These are phyloP conservation scores for Aspergillus thermomutatus DNA, from an alignment of 2,329 filamentous ascomycete genomes.

Conservation along the genomic window DNA sequence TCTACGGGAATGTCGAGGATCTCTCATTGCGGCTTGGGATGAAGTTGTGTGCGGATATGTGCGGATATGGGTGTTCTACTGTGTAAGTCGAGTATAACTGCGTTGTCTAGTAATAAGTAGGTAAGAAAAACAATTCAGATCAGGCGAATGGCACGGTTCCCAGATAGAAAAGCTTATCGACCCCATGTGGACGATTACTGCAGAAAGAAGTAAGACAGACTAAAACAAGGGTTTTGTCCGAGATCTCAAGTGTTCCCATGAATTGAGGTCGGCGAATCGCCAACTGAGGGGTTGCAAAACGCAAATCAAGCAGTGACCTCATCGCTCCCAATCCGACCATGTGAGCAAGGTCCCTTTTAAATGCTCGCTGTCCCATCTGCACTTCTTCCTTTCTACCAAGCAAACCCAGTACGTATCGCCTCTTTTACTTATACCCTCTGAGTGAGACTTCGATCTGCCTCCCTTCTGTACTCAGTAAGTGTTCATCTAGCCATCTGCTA, in stretches of 20 bases:
- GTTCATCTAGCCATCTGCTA: not conserved
- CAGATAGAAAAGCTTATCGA: not conserved
- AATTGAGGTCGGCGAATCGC: too few relatives aligned
- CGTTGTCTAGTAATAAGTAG: too few relatives aligned
- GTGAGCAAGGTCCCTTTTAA: not conserved
- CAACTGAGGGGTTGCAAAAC: not conserved
- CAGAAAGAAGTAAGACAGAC: not conserved
- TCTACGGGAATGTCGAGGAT: too few relatives aligned
- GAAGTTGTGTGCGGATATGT: too few relatives aligned
- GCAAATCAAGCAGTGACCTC: conserved; percentile 4
- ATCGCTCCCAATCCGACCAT: conserved; percentile 2
- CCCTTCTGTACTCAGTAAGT: not conserved
- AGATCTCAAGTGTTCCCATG: too few relatives aligned
- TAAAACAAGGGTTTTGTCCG: not conserved
- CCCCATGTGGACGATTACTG: not conserved
- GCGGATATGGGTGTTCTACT: too few relatives aligned
- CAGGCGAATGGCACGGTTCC: too few relatives aligned
- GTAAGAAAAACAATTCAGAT: too few relatives aligned
- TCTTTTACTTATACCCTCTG: not conserved
- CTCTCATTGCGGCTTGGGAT: too few relatives aligned
- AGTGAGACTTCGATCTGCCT: not conserved
- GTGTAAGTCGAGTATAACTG: too few relatives aligned
- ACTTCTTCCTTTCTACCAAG: not conserved
- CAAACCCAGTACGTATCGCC: not conserved
- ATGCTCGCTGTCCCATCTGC: not conserved